phyloP scores from a whole-genome alignment of 306 rosid species.

The apple (Malus domestica) region ASM211411v1 NC_041794.1:21660001-21660500 shows the following conservation, averaged over 20 bases:
- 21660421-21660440: conserved; percentile 46
- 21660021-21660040: conserved; percentile 21
- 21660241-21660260: conserved; percentile 86
- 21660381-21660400: conserved; percentile 42
- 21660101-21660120: conserved; percentile 54
- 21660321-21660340: conserved; percentile 56
- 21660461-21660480: conserved; percentile 67
- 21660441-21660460: conserved; percentile 59
- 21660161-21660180: conserved; percentile 8
- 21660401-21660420: conserved; percentile 41
- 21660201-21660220: background rate
- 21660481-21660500: conserved; percentile 59
- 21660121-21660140: conserved; percentile 59
- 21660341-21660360: conserved; percentile 75
- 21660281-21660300: conserved; percentile 61
- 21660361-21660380: conserved; percentile 57
- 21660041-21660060: conserved; percentile 90
- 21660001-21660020: background rate
- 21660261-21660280: conserved; percentile 85
- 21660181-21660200: background rate
- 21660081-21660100: conserved; percentile 92
- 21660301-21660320: conserved; percentile 54
- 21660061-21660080: conserved; percentile 89
- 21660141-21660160: conserved; percentile 92
- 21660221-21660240: background rate